Conservation (phyloP, 306 rosid species). For the Vigna hirtella region DNA sequence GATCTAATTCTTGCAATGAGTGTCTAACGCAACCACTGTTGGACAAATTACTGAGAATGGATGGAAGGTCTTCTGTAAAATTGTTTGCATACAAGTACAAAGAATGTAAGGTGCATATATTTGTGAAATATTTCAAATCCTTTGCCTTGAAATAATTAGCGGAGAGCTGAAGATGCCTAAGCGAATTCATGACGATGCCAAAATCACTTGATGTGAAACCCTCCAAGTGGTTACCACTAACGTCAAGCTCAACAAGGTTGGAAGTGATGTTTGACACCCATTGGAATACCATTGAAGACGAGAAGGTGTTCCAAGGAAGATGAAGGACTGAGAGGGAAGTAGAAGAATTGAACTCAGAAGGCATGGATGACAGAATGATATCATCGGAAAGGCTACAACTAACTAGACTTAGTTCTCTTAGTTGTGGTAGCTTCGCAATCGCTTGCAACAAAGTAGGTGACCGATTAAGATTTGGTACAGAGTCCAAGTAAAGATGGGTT, state of each 20-base stretch:
- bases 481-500: not conserved
- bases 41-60: too few species aligned
- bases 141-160: not conserved
- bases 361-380: not conserved
- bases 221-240: too few species aligned
- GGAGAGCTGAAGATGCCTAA: slow-evolving; percentile 28
- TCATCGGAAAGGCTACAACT: slow-evolving; percentile 23
- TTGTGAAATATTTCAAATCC: not conserved
- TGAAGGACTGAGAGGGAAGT: slow-evolving; percentile 17
- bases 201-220: not conserved
- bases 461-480: too few species aligned
- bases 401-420: too few species aligned
- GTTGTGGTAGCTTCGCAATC: too few species aligned
- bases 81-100: too few species aligned
- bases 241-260: not conserved
- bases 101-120: slow-evolving; percentile 28
- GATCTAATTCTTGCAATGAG: too few species aligned
- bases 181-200: slow-evolving; percentile 28
- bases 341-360: slow-evolving; percentile 28
- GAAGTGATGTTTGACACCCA: slow-evolving; percentile 40
- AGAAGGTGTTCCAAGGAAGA: not conserved
- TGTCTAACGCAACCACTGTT: too few species aligned
- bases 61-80: too few species aligned
- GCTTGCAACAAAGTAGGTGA: too few species aligned
- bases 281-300: slow-evolving; percentile 25